Evolutionary conservation across 2,329 filamentous ascomycete species (phyloP), one percentile per base, ranked within the genome.

Genomic region (Fusarium tjaetaba): DNA sequence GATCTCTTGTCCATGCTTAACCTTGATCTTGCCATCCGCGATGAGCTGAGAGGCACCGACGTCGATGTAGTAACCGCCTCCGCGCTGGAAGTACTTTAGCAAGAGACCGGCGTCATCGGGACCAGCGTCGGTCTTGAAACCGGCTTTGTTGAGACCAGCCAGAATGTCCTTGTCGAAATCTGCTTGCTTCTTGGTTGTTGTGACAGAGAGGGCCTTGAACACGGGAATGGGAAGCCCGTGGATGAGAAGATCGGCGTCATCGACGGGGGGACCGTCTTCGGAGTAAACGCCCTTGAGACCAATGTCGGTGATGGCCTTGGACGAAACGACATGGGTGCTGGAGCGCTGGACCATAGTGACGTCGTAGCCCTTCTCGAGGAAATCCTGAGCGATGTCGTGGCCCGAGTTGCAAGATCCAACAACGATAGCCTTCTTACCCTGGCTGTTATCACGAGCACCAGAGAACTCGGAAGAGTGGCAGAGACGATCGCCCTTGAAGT

Each of bases 61-160:
- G 68, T 93, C 90, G 70, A 93, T 91, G 80, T 93, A 93, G 77
- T 93, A 93, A 0, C 91, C 91, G 1, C 92, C 91, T 4, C 90
- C 90, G 5, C 89, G 86, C 73, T 91, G 89, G 70, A 91, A 85
- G 76, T 92, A 93, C 79, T 92, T 92, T 59, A 88, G 80, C 64
- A 89, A 85, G 7, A 92, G 82, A 0, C 91, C 91, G 0, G 86
- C 83, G 2, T 84, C 86, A 60, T 90, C 86, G 0, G 88, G 86
- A 0, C 91, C 91, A 2, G 78, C 81, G 72, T 93, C 90, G 2
- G 90, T 80, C 60, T 86, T 86, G 84, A 93, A 93, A 0, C 91
- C 91, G 0, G 84, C 90, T 42, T 84, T 86, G 11, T 82, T 80
- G 2, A 93, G 83, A 0, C 85, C 85, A 0, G 80, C 76, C 8